phyloP scores from a whole-genome alignment of 1,284 basidiomycete species.

The Tylopilus orsonianus region DNA sequence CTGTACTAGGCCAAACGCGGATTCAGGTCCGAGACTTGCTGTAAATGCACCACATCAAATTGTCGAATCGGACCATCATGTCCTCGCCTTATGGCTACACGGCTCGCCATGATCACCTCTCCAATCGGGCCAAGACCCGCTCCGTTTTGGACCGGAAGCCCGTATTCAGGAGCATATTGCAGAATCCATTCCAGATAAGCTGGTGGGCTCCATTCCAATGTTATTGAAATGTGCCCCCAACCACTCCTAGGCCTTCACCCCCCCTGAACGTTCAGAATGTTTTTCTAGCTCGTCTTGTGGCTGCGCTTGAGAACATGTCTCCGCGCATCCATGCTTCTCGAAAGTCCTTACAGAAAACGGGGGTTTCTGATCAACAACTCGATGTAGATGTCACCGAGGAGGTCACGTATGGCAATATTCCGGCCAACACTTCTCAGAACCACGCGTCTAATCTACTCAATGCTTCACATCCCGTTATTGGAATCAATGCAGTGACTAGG shows the following conservation, averaged over 20 bases:
- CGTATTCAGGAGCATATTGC: conserved; percentile 67
- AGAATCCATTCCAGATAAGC: conserved; percentile 67
- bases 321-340: conserved; percentile 10
- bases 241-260: conserved; percentile 58
- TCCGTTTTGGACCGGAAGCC: conserved; percentile 46
- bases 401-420: neutral
- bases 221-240: conserved; percentile 2
- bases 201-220: conserved; percentile 46
- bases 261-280: conserved; percentile 61
- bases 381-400: conserved; percentile 6
- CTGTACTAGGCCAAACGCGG: neutral
- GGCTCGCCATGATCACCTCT: conserved; percentile 51
- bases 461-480: conserved; percentile 52
- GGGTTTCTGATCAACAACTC: neutral
- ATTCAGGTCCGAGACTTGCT: too few species aligned
- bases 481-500: conserved; percentile 82
- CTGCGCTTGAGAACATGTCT: conserved; percentile 40
- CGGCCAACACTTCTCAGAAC: neutral
- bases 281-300: conserved; percentile 49
- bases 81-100: conserved; percentile 37
- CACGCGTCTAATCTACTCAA: neutral
- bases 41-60: too few species aligned
- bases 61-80: too few species aligned
- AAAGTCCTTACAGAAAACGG: conserved; percentile 6
- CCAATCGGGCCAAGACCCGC: conserved; percentile 58